Evolutionary conservation across 208 protist genomes (phyloP), one percentile per base, ranked within the genome.

Genomic region (Wallacemonas collosoma): DNA sequence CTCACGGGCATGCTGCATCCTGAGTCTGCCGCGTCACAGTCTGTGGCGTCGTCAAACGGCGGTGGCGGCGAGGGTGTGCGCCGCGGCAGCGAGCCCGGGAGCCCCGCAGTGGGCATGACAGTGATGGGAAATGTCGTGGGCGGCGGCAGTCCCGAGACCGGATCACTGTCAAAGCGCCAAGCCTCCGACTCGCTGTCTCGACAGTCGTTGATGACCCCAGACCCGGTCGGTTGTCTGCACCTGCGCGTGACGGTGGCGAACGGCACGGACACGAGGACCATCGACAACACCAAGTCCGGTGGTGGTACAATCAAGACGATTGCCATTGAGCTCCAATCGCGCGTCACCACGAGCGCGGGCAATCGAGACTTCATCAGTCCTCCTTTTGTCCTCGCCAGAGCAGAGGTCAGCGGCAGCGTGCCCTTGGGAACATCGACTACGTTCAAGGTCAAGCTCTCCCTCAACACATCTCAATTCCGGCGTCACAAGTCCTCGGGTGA

Each of bases 211-310:
- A 26, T 26, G 26, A 26, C 26, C 26, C 35, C 39, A 11, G 60
- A 65, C 17, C 68, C 74, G 4, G 17, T 77, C 15, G 60, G 55
- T 1, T 57, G 35, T n/a, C 58, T 77, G 12, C 67, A 41, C 14
- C 61, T 77, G 67, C 65, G 73, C 36, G 56, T 77, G 17, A 58
- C 26, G 47, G 53, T 79, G 4, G 51, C 48, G 41, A 73, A 79
- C 54, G 68, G 74, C 51, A 55, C 51, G 35, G 60, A 65, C 60
- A 65, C 60, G 60, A 38, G 45, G 12, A 65, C 60, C 60, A 26
- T 65, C n/a, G 60, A 65, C 43, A 65, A 65, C 60, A 65, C 60
- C 41, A 65, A 65, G 60, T 53, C 4, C 1, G 60, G 60, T 12
- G 60, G 60, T n/a, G 12, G 43, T 17, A 36, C 60, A 0, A 36